Conservation (phyloP, 768 basidiomycete genomes). For the Phylloporus sp. region DNA sequence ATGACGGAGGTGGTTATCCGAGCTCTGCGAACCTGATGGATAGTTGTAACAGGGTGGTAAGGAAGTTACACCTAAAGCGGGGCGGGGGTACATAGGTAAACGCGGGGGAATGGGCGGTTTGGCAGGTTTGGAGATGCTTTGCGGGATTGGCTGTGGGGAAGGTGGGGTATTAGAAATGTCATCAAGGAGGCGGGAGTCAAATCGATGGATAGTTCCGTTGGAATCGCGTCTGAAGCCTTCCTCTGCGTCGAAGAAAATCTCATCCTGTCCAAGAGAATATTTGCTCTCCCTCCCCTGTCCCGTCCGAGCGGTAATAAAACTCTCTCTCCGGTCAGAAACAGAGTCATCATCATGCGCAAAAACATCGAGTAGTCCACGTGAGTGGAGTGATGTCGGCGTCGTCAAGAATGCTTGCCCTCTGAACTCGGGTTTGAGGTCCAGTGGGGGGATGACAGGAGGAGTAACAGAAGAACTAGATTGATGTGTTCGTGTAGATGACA, state of each 20-base stretch:
- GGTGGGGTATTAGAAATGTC: slow-evolving; percentile 8
- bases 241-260: slow-evolving; percentile 27
- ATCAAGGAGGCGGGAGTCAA: slow-evolving; percentile 16
- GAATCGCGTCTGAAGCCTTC: slow-evolving; percentile 22
- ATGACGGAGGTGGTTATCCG: slow-evolving; percentile 18
- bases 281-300: slow-evolving; percentile 27
- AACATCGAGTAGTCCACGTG: slow-evolving; percentile 21
- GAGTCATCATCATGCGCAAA: slow-evolving; percentile 36
- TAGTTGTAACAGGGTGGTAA: slow-evolving; percentile 25
- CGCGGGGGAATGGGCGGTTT: slow-evolving; percentile 24
- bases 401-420: slow-evolving; percentile 31
- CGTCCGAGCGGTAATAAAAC: slow-evolving; percentile 49
- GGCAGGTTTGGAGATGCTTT: slow-evolving; percentile 1
- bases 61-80: slow-evolving; percentile 17
- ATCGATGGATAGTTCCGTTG: slow-evolving; percentile 20
- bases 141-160: background rate
- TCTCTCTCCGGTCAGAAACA: slow-evolving; percentile 51
- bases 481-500: slow-evolving; percentile 60
- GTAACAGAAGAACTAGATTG: slow-evolving; percentile 40
- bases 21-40: slow-evolving; percentile 16
- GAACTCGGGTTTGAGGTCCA: slow-evolving; percentile 57
- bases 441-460: slow-evolving; percentile 52
- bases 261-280: slow-evolving; percentile 28
- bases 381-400: slow-evolving; percentile 25
- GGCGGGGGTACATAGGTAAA: slow-evolving; percentile 8